Conservation (phyloP, 1,139 yeast genomes). For the Lodderomyces metapsilosis region DNA sequence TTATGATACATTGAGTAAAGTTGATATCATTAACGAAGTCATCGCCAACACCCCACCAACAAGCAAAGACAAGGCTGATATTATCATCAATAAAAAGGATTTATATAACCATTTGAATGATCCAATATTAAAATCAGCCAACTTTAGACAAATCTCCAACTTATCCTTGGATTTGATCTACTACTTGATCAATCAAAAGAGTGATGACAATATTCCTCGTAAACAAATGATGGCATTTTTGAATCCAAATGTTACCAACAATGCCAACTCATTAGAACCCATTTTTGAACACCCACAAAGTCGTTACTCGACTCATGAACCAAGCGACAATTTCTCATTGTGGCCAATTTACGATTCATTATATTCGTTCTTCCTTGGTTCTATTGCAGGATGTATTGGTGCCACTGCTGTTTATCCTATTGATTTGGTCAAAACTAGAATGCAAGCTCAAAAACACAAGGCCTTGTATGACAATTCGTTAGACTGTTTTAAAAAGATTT, state of each 20-base stretch:
- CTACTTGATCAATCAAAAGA: slow-evolving; percentile 43
- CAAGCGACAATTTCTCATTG: slow-evolving; percentile 42
- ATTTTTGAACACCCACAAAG: slow-evolving; percentile 48
- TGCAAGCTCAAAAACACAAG: slow-evolving; percentile 90
- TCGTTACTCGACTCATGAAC: slow-evolving; percentile 25
- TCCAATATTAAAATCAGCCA: slow-evolving; percentile 51
- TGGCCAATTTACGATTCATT: slow-evolving; percentile 76
- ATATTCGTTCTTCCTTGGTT: slow-evolving; percentile 86
- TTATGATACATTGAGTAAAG: slow-evolving; percentile 43
- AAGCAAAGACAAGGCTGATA: slow-evolving; percentile 43
- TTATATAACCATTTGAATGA: slow-evolving; percentile 50
- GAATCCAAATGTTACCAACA: slow-evolving; percentile 46
- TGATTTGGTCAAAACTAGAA: slow-evolving; percentile 92
- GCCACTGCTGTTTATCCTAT: slow-evolving; percentile 98
- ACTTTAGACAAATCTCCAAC: slow-evolving; percentile 47
- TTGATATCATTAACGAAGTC: slow-evolving; percentile 56
- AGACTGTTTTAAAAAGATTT: slow-evolving; percentile 82
- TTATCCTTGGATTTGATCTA: slow-evolving; percentile 47
- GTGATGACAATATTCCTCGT: slow-evolving; percentile 48
- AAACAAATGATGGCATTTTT: slow-evolving; percentile 50
- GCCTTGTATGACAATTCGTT: slow-evolving; percentile 74
- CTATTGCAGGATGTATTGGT: slow-evolving; percentile 96
- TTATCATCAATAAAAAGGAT: slow-evolving; percentile 42
- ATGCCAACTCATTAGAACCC: slow-evolving; percentile 32
- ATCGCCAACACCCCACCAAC: slow-evolving; percentile 57